Conservation (phyloP, 2,329 filamentous ascomycete species). For the Penicillium polonicum region DNA sequence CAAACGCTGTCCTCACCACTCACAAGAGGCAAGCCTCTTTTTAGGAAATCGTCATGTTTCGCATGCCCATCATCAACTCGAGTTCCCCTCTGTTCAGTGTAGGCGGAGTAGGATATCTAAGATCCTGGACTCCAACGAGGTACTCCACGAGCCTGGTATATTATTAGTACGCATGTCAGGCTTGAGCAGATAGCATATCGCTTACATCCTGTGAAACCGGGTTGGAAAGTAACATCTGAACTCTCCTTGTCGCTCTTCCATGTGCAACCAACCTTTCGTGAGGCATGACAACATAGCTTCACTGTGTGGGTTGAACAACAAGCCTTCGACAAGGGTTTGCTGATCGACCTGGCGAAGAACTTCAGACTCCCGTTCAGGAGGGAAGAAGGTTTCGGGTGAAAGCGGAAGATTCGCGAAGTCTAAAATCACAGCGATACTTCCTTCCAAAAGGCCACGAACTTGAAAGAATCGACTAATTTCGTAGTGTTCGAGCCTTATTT, state of each 20-base stretch:
- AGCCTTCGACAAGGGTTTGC: rapidly evolving
- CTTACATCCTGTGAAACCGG: background rate
- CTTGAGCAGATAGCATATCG: too few relatives aligned
- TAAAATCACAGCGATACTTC: background rate
- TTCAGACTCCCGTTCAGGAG: background rate
- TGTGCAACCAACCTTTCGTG: background rate
- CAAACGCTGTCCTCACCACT: too few relatives aligned
- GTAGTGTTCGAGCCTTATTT: background rate
- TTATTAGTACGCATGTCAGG: background rate
- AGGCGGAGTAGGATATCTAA: background rate
- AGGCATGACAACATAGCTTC: background rate
- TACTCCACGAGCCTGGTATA: background rate
- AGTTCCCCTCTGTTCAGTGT: background rate
- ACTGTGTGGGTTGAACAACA: background rate
- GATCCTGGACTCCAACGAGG: background rate
- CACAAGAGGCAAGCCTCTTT: too few relatives aligned
- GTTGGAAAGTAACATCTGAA: background rate
- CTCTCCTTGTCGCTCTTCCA: background rate
- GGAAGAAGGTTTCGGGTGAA: background rate
- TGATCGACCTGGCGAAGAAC: background rate
- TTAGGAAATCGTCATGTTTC: background rate
- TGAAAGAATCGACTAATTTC: background rate
- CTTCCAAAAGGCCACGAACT: background rate
- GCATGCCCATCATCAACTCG: background rate
- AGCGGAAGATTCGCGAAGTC: background rate